These are phyloP conservation scores for Eucalyptus erythrocorys DNA, from an alignment of 345 rosid genomes.

Conservation along the genomic window DNA sequence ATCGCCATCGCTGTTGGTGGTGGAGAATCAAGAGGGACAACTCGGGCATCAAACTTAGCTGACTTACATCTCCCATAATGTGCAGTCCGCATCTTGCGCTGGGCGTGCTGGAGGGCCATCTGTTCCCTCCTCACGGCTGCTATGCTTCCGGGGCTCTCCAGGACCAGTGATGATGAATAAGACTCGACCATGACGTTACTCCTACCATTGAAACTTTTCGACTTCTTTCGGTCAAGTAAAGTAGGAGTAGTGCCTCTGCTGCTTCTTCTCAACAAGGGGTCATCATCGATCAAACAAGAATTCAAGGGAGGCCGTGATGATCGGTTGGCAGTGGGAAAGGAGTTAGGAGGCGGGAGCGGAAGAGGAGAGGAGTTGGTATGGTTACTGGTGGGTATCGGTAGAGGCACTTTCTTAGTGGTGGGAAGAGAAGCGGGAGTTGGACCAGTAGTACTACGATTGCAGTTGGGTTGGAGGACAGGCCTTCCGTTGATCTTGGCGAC, in stretches of 20 bases:
- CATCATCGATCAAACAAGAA: not conserved
- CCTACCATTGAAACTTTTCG: conserved; percentile 38
- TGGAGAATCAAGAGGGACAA: conserved; percentile 10
- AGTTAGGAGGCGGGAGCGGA: not conserved
- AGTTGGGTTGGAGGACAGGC: conserved; percentile 52
- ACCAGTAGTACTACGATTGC: conserved; percentile 22
- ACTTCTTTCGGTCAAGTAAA: conserved; percentile 15
- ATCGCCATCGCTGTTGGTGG: not conserved
- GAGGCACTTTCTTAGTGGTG: not conserved
- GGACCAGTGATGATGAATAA: conserved; percentile 11
- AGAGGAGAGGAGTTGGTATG: not conserved
- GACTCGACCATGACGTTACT: not conserved
- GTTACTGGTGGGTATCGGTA: conserved; percentile 4
- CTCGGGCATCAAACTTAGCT: conserved; percentile 26
- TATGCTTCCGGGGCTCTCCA: conserved; percentile 38
- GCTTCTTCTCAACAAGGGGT: not conserved
- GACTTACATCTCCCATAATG: conserved; percentile 60
- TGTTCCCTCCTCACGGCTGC: conserved; percentile 61
- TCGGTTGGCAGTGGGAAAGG: not conserved
- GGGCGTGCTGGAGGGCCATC: conserved; percentile 45
- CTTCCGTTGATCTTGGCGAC: conserved; percentile 37
- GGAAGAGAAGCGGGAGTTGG: conserved; percentile 6
- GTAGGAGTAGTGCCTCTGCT: conserved; percentile 2
- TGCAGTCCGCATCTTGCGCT: conserved; percentile 52
- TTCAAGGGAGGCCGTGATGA: not conserved